A percentile compares a stretch with the other conserved stretches of the same genome.
phyloP scores from a whole-genome alignment of 257 asterid species.

The Ajuga chamaepitys region DNA sequence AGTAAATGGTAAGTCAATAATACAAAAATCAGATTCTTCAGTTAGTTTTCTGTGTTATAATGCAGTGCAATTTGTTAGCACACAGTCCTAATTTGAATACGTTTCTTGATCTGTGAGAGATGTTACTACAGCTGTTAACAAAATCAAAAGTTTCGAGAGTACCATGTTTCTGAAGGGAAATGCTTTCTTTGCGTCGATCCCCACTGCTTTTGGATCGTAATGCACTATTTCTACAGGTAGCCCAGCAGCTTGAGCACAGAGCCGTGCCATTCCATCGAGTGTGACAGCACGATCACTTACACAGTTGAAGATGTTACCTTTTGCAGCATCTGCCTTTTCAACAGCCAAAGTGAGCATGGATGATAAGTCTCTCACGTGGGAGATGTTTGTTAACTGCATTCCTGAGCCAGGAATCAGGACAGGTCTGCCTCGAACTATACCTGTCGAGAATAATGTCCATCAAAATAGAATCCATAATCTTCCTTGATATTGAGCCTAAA shows the following conservation, averaged over 20 bases:
- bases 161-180: slow-evolving; percentile 98
- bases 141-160: slow-evolving; percentile 9
- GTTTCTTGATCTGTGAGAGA: not conserved
- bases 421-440: slow-evolving; percentile 82
- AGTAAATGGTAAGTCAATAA: not conserved
- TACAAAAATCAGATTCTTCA: not conserved
- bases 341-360: slow-evolving; percentile 77
- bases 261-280: slow-evolving; percentile 83
- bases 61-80: not conserved
- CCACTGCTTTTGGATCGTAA: slow-evolving; percentile 80
- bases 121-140: too few relatives aligned
- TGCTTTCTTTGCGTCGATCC: slow-evolving; percentile 86
- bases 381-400: slow-evolving; percentile 78
- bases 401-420: slow-evolving; percentile 88
- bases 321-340: slow-evolving; percentile 65
- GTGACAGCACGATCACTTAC: slow-evolving; percentile 94
- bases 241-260: slow-evolving; percentile 81
- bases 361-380: slow-evolving; percentile 85
- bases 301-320: slow-evolving; percentile 69
- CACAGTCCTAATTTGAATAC: not conserved
- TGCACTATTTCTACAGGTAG: slow-evolving; percentile 75
- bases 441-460: slow-evolving; percentile 24
- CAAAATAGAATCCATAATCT: too few relatives aligned
- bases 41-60: not conserved
- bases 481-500: too few relatives aligned